Conservation (phyloP, 2,329 filamentous ascomycete genomes). For the Xenosphaeropsis pyriputrescens region DNA sequence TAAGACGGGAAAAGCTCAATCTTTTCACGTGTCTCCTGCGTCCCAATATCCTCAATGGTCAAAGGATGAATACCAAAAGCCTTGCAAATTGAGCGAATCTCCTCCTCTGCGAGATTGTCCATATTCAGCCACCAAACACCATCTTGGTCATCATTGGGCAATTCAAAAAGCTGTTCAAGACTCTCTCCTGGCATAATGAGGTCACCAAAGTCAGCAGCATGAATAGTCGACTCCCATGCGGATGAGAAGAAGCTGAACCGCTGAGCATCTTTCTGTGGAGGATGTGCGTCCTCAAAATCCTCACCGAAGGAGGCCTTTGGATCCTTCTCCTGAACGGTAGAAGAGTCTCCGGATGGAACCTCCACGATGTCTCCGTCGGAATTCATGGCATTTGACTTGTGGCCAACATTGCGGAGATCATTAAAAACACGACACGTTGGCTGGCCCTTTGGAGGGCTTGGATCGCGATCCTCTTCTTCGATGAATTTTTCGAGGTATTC, state of each 20-base stretch:
- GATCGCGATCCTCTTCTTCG: slow-evolving; percentile 39
- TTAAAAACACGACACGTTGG: slow-evolving; percentile 16
- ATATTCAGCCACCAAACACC: slow-evolving; percentile 99
- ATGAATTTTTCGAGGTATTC: slow-evolving; percentile 92
- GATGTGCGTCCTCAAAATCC: slow-evolving; percentile 17
- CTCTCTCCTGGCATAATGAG: slow-evolving; percentile 81
- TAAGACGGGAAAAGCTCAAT: slow-evolving; percentile 96
- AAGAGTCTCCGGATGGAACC: slow-evolving; percentile 29
- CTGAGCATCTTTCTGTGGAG: slow-evolving; percentile 44
- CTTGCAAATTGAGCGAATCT: slow-evolving; percentile 76
- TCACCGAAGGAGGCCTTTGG: slow-evolving; percentile 9
- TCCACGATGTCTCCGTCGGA: slow-evolving; percentile 41
- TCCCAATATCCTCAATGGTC: slow-evolving; percentile 91
- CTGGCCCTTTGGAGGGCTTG: slow-evolving; percentile 14
- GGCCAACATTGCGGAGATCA: slow-evolving; percentile 14
- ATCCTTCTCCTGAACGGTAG: slow-evolving; percentile 32
- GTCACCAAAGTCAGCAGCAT: slow-evolving; percentile 77
- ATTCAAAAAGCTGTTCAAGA: slow-evolving; percentile 70
- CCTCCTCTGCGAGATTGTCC: slow-evolving; percentile 77
- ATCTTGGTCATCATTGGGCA: slow-evolving; percentile 44
- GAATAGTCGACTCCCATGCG: slow-evolving; percentile 83
- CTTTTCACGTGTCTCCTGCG: slow-evolving; percentile 92
- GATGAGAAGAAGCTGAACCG: slow-evolving; percentile 97
- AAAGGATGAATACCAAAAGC: slow-evolving; percentile 92
- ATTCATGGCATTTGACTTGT: slow-evolving; percentile 17